Base-by-base conservation (phyloP, 2,329 filamentous ascomycete species). In the Phialemonium atrogriseum region DNA sequence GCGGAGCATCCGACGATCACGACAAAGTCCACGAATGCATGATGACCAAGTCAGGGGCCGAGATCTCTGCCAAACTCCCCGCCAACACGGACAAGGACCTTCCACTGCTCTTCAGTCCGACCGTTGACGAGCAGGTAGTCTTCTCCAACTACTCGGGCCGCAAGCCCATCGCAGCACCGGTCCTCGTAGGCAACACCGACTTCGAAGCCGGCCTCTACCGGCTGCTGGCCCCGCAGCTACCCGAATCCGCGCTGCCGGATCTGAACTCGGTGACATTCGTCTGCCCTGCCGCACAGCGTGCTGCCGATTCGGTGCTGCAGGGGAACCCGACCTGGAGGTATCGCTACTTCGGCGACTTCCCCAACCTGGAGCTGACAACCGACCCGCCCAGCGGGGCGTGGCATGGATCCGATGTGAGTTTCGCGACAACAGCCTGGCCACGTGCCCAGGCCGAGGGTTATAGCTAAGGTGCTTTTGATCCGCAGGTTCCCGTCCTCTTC, bases 71-170 rank as follows among this genome's bases (percentile, higher is more conserved):
- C 3, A 4, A 23, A 21, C 49, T 59, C 15, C 38, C 46, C 1
- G 54, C 57, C 0, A 50, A 55, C 0, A 50, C 48, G 7, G 49
- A 40, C 11, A 41, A 49, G 1, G 14, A 3, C 40, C 51, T 1
- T 31, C 45, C 0, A 2, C 48, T 54, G 7, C 43, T 52, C 0
- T 66, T 67, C 37, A 60, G 60, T 10, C 64, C 64, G 4, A 55
- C 51, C 9, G 48, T 57, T 3, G 66, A 68, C 37, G 20, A 35
- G 12, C 10, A 8, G 12, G 12, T 35, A n/a, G 35, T 42, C 21
- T 42, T 42, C 24, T 11, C 33, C 7, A 15, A 24, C 35, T 31
- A 35, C 14, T 7, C 13, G 13, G 15, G 15, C n/a, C 35, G 18
- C 5, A 21, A 17, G 8, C 25, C 32, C 9, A 33, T 36, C 15